Percentiles rank a stretch among this genome's conserved stretches.
Conservation (phyloP, 2,329 filamentous ascomycete species). For the Colletotrichum limetticola region DNA sequence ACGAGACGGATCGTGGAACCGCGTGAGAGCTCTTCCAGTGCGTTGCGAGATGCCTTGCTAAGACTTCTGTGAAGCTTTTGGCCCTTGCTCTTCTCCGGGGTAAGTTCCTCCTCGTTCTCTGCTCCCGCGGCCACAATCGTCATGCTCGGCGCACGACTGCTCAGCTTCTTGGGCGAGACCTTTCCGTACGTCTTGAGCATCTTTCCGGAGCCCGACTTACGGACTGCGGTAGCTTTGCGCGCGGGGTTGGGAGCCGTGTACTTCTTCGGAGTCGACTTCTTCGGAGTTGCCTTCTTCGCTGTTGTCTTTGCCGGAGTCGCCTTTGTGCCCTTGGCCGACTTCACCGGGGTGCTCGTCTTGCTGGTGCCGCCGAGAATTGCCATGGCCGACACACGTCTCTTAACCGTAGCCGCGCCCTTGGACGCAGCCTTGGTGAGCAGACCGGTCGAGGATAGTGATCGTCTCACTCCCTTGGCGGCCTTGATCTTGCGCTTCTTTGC, state of each 20-base stretch:
- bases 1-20: conserved; percentile 34
- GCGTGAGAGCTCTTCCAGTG: conserved; percentile 31
- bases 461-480: conserved; percentile 46
- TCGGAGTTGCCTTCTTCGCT: conserved; percentile 14
- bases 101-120: not conserved
- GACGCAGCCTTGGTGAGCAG: conserved; percentile 47
- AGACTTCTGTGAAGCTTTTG: conserved; percentile 27
- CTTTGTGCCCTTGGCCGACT: conserved; percentile 17
- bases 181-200: conserved; percentile 36
- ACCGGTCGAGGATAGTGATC: conserved; percentile 45
- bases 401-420: conserved; percentile 43
- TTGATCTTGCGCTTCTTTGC: conserved; percentile 47
- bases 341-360: conserved; percentile 28
- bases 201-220: conserved; percentile 34
- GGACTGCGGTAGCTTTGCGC: conserved; percentile 31
- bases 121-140: conserved; percentile 33
- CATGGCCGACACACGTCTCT: conserved; percentile 48
- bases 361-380: conserved; percentile 35
- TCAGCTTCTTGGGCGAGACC: conserved; percentile 27
- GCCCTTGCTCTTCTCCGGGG: conserved; percentile 3
- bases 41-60: conserved; percentile 35
- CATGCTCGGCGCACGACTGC: conserved; percentile 30
- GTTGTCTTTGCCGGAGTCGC: conserved; percentile 6
- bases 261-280: conserved; percentile 30
- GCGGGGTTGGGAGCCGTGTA: conserved; percentile 32